Evolutionary conservation across 371 early-diverging fungal species (phyloP), one percentile per base, ranked within the genome.

Genomic region (Syncephalis fuscata): DNA sequence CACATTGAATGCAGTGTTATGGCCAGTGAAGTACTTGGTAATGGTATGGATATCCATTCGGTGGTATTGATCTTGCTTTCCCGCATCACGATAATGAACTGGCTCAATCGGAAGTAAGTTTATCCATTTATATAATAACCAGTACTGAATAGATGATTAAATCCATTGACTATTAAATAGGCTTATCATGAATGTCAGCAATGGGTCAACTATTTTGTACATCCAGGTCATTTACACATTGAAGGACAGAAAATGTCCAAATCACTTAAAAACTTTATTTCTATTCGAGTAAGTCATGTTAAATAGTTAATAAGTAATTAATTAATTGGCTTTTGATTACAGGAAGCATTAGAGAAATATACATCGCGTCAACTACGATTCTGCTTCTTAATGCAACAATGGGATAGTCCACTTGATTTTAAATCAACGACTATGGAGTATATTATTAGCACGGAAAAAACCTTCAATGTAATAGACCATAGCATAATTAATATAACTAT

Each of bases 41-140:
- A 78, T 22, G 68, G 72, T 26, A 76, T 99, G 61, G 99, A 99
- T 65, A 87, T 99, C 58, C 99, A 99, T 68, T 81, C 92, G 16
- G 99, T 48, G 99, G 99, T 24, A 80, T 89, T 49, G 99, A 99
- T 70, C 70, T 99, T 40, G 83, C 85, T 11, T 99, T 99, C 78
- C 99, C 99, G 39, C 99, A 99, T 62, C 99, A 99, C 68, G 99
- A 99, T 63, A 99, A 99, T 58, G 99, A 99, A 66, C 58, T 99
- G 43, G 98, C 97, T 5, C 99, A 98, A 68, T 70, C 92, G 2
- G 97, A 97, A 70, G 76, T 71, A 51, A 21, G 53, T 51, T 20
- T 24, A 24, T 15, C 24, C 10, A 21, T 42, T 15, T 27, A 21
- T 3, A 15, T 51, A 22, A 24, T 9, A 11, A 36, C 15, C 46